Evolutionary conservation across 345 rosid species (phyloP).

Genomic region (Carallia pectinifolia): DNA sequence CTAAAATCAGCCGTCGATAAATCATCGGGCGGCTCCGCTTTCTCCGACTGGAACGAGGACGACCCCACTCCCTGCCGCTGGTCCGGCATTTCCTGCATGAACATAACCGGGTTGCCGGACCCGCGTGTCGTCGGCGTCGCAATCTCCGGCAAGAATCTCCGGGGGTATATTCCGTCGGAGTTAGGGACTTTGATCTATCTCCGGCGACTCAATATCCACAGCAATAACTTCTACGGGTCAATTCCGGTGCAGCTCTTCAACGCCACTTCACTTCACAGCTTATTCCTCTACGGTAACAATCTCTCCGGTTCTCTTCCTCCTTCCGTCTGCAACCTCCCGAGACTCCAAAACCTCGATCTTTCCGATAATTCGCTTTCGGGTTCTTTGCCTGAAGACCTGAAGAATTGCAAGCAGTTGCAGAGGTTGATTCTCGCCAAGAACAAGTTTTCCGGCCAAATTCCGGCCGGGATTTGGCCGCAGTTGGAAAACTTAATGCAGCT

Average conservation of each 20-base stretch:
- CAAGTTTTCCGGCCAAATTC: conserved; percentile 62
- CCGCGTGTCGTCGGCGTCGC: conserved; percentile 79
- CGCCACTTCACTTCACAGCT: conserved; percentile 85
- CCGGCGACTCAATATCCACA: conserved; percentile 86
- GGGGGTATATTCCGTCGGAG: conserved; percentile 94
- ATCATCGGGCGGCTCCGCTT: conserved; percentile 33
- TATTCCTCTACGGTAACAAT: conserved; percentile 78
- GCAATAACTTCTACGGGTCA: conserved; percentile 65
- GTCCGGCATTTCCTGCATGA: conserved; percentile 87
- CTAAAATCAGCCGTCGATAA: conserved; percentile 80
- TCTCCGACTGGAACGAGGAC: conserved; percentile 80
- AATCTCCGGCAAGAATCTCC: conserved; percentile 61
- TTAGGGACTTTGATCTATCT: conserved; percentile 70
- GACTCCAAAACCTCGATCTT: conserved; percentile 86
- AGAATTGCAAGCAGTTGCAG: conserved; percentile 75
- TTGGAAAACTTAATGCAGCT: conserved; percentile 66
- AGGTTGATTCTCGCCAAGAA: conserved; percentile 67
- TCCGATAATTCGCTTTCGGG: conserved; percentile 79
- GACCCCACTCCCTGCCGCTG: conserved; percentile 82
- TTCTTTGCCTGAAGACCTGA: conserved; percentile 51
- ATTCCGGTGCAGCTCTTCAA: conserved; percentile 76
- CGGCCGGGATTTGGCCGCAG: conserved; percentile 77
- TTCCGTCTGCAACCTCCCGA: conserved; percentile 68
- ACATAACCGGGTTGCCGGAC: conserved; percentile 51
- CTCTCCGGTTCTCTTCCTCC: conserved; percentile 76